Percentiles rank a stretch among this genome's conserved stretches.
Conservation (phyloP, 495 filamentous ascomycete genomes). For the Lasiosphaeris hirsuta region DNA sequence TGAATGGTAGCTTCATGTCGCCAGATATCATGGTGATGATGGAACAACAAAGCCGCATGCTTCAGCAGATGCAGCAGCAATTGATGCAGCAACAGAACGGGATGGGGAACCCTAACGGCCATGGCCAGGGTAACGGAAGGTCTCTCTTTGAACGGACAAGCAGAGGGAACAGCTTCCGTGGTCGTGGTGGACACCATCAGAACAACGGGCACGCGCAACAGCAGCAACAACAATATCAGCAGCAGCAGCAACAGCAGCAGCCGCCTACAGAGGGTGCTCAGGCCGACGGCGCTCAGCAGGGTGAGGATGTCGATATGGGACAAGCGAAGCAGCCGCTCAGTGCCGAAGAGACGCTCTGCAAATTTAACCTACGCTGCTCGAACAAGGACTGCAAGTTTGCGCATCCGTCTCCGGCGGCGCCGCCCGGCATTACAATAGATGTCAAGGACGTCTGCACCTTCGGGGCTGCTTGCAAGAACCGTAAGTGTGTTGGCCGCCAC, state of each 20-base stretch:
- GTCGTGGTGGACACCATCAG: slow-evolving; percentile 36
- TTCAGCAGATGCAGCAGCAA: slow-evolving; percentile 60
- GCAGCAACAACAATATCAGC: slow-evolving; percentile 23
- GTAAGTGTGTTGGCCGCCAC: slow-evolving; percentile 87
- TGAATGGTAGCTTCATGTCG: slow-evolving; percentile 45
- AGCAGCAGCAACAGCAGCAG: not conserved
- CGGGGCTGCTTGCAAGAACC: slow-evolving; percentile 89
- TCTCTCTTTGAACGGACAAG: slow-evolving; percentile 73
- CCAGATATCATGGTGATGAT: slow-evolving; percentile 80
- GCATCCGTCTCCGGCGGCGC: slow-evolving; percentile 90
- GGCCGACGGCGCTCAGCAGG: slow-evolving; percentile 26
- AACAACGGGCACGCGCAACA: slow-evolving; percentile 27
- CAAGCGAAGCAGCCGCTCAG: slow-evolving; percentile 45
- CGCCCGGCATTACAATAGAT: slow-evolving; percentile 72
- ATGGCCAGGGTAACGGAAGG: slow-evolving; percentile 40
- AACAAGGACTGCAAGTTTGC: slow-evolving; percentile 88
- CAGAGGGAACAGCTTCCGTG: slow-evolving; percentile 30
- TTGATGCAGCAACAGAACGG: slow-evolving; percentile 53
- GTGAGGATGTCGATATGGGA: slow-evolving; percentile 52
- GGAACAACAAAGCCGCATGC: slow-evolving; percentile 86
- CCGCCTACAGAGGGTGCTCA: slow-evolving; percentile 23
- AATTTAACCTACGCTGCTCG: slow-evolving; percentile 81
- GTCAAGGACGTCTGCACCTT: slow-evolving; percentile 76
- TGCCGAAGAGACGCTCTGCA: slow-evolving; percentile 68
- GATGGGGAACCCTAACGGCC: slow-evolving; percentile 33